Evolutionary conservation across 331 rosid genomes (phyloP), one percentile per base, ranked within the genome.

Genomic region (Quercus tomentella): DNA sequence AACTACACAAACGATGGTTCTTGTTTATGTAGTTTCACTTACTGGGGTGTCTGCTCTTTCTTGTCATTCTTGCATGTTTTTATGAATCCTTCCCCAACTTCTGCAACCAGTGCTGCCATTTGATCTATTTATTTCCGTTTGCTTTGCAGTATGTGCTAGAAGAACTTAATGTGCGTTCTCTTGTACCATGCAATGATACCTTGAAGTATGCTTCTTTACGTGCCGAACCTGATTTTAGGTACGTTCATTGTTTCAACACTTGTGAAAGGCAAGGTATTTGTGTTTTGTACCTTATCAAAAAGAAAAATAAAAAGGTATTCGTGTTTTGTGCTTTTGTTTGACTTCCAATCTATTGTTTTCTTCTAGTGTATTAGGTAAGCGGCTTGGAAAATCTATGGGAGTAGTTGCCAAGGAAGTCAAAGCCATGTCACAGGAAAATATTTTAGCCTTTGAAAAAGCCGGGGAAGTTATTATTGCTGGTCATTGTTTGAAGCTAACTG

Each of bases 191-290:
- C 76, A 87, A 89, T 62, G 97, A 95, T 88, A 91, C 97, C 3
- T 81, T 92, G 79, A 89, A 91, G 85, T 96, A 96, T 82, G 80
- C 99, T 68, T 91, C 94, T 37, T 81, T 93, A 58, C 96, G 97
- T 55, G 98, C 98, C 1, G 99, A 90, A 75, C 98, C 99, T 4
- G 99, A 96, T 76, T 95, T 93, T 75, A 96, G 99, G 99, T 92
- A 91, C 62, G 79, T 56, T 51, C 65, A 77, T 75, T 68, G 6
- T 30, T 55, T 70, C 80, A 78, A 69, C 71, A 51, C 76, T 45
- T 56, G 25, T 18, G 61, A 70, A 75, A 37, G 35, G 52, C 68
- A 52, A 54, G 4, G 12, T 52, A 6, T 57, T 70, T 20, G 43
- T 55, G n/a, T 69, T 45, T 31, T n/a, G 7, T 70, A 65, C 63